Percentiles rank a stretch among this genome's conserved stretches.
phyloP scores from a whole-genome alignment of 345 rosid species.

The Schrenkiella parvula region DNA sequence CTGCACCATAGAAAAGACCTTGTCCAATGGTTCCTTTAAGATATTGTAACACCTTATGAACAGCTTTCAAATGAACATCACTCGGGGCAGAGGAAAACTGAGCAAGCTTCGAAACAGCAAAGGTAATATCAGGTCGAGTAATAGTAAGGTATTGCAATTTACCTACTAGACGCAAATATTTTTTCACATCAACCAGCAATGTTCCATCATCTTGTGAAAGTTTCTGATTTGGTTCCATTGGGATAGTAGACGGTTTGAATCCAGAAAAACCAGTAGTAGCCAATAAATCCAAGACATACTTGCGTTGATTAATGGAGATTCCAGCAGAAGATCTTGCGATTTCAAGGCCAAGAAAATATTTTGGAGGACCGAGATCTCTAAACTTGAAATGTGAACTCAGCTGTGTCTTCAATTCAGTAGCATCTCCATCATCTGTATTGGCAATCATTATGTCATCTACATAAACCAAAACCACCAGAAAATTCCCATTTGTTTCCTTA shows the following conservation, averaged over 20 bases:
- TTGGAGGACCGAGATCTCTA: background rate
- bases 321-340: background rate
- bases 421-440: background rate
- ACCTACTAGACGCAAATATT: no score
- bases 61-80: no score
- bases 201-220: no score
- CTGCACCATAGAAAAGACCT: no score
- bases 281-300: background rate
- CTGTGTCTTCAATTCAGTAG: background rate
- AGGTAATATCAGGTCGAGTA: no score
- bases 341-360: background rate
- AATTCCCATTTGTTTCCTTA: rapidly evolving
- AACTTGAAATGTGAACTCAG: background rate
- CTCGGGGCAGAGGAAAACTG: no score
- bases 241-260: background rate
- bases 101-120: no score
- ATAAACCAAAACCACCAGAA: background rate
- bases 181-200: no score
- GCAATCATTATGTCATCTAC: background rate
- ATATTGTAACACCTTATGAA: no score
- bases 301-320: background rate
- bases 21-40: no score
- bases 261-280: background rate
- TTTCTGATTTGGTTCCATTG: background rate
- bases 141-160: no score